phyloP scores from a whole-genome alignment of 371 early-diverging fungal species.

The Lichtheimia hyalospora region DNA sequence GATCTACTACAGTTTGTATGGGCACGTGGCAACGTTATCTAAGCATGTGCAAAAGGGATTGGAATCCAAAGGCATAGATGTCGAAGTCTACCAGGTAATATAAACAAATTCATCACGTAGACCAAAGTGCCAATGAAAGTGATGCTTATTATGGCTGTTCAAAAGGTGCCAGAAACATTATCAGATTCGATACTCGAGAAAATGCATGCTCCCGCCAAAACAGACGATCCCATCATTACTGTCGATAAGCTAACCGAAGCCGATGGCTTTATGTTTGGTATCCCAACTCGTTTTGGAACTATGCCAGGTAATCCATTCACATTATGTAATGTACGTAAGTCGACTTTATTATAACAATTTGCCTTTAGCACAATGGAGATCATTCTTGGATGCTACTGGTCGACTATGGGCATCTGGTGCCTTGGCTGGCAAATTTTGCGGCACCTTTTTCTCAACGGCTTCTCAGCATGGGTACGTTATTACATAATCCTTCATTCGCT shows the following conservation, averaged over 20 bases:
- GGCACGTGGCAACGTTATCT: slow-evolving; percentile 69
- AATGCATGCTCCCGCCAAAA: slow-evolving; percentile 69
- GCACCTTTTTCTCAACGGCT: slow-evolving; percentile 72
- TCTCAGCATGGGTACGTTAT: slow-evolving; percentile 53
- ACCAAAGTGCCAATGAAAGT: no score
- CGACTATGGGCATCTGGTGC: slow-evolving; percentile 66
- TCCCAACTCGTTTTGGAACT: slow-evolving; percentile 65
- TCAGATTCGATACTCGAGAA: slow-evolving; percentile 63
- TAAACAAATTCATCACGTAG: no score
- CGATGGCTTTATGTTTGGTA: slow-evolving; percentile 82
- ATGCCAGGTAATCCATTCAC: slow-evolving; percentile 30
- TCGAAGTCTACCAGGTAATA: slow-evolving; percentile 52
- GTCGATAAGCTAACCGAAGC: slow-evolving; percentile 59
- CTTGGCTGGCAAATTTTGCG: slow-evolving; percentile 73
- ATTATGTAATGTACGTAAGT: no score
- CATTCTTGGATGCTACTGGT: slow-evolving; percentile 71
- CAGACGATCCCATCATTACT: slow-evolving; percentile 63
- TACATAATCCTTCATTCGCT: no score
- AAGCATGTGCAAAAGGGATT: slow-evolving; percentile 57
- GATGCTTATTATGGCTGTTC: slow-evolving; percentile 34
- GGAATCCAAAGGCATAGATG: slow-evolving; percentile 53
- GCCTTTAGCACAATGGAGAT: no score
- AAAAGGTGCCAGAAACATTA: slow-evolving; percentile 71
- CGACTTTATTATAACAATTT: no score
- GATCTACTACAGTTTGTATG: slow-evolving; percentile 67